These are phyloP conservation scores for Arxiozyma slooffiae DNA, from an alignment of 1,139 yeast species.

Conservation along the genomic window DNA sequence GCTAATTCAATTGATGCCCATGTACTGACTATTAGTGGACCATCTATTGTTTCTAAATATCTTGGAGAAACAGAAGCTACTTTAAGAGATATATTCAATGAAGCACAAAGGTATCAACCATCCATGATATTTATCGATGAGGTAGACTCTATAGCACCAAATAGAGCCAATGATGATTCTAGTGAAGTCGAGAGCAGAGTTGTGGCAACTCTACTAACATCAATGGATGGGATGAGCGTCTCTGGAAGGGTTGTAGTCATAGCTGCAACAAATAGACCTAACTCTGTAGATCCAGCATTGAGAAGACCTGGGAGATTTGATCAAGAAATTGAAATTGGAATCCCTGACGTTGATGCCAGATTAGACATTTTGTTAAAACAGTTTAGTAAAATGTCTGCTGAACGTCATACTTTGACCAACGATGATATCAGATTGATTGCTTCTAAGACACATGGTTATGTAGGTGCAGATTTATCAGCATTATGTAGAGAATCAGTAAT, in stretches of 20 bases:
- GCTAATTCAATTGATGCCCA: conserved; percentile 70
- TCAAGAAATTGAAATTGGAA: conserved; percentile 71
- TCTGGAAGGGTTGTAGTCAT: conserved; percentile 62
- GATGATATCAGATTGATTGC: conserved; percentile 54
- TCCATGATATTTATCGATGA: conserved; percentile 83
- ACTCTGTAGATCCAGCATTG: conserved; percentile 72
- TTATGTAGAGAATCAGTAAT: conserved; percentile 81
- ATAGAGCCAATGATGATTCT: conserved; percentile 67
- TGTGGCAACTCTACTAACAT: conserved; percentile 75
- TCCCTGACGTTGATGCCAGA: conserved; percentile 64
- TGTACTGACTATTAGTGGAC: conserved; percentile 77
- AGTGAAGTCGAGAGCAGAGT: conserved; percentile 86
- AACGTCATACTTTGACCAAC: conserved; percentile 44
- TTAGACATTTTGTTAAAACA: conserved; percentile 54
- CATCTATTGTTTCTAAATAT: conserved; percentile 84
- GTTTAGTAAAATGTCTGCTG: conserved; percentile 46
- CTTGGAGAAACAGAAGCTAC: conserved; percentile 89
- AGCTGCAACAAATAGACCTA: conserved; percentile 78
- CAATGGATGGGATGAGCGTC: conserved; percentile 83
- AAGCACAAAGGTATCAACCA: conserved; percentile 79
- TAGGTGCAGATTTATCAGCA: conserved; percentile 85
- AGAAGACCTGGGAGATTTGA: conserved; percentile 92
- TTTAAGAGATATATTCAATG: conserved; percentile 68
- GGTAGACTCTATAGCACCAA: conserved; percentile 83
- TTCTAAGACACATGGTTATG: conserved; percentile 60